phyloP scores from a whole-genome alignment of 2,329 filamentous ascomycete species.

The Cyanodermella asteris region DNA sequence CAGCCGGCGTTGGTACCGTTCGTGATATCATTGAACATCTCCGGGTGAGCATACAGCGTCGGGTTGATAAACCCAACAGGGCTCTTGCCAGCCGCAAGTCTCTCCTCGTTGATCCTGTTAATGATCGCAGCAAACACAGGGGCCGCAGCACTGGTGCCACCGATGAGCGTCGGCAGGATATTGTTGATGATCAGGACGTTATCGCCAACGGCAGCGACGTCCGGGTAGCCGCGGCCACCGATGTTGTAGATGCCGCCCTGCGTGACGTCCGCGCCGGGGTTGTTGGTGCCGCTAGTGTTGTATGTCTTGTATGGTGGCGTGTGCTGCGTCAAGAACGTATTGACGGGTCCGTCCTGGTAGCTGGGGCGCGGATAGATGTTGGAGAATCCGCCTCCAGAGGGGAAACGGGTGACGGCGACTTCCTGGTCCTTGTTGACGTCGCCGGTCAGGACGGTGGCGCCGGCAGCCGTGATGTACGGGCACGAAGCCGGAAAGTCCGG shows the following conservation, averaged over 20 bases:
- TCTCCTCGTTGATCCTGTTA: slow-evolving; percentile 23
- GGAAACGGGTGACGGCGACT: slow-evolving; percentile 24
- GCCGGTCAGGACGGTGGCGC: slow-evolving; percentile 18
- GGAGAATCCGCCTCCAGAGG: slow-evolving; percentile 27
- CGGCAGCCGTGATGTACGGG: slow-evolving; percentile 23
- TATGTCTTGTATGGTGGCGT: slow-evolving; percentile 18
- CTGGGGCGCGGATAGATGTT: slow-evolving; percentile 25
- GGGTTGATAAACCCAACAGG: slow-evolving; percentile 22
- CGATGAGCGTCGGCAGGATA: slow-evolving; percentile 20
- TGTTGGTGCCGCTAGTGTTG: slow-evolving; percentile 13
- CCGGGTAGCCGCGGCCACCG: slow-evolving; percentile 24
- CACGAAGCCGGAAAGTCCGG: slow-evolving; percentile 26
- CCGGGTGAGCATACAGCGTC: slow-evolving; percentile 21
- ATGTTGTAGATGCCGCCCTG: slow-evolving; percentile 25
- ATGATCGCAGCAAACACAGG: slow-evolving; percentile 28
- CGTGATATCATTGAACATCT: slow-evolving; percentile 18
- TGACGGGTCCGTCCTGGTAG: slow-evolving; percentile 24
- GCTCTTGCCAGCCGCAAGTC: slow-evolving; percentile 15
- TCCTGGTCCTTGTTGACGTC: slow-evolving; percentile 17
- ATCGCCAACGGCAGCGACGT: slow-evolving; percentile 23
- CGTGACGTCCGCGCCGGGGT: slow-evolving; percentile 13
- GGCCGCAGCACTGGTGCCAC: slow-evolving; percentile 29
- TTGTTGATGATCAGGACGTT: slow-evolving; percentile 22
- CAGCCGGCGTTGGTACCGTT: slow-evolving; percentile 18
- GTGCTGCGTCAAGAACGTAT: slow-evolving; percentile 16